These are phyloP conservation scores for Schoenoplectus triqueter DNA, from an alignment of 202 grass and related monocot genomes.

Conservation along the genomic window DNA sequence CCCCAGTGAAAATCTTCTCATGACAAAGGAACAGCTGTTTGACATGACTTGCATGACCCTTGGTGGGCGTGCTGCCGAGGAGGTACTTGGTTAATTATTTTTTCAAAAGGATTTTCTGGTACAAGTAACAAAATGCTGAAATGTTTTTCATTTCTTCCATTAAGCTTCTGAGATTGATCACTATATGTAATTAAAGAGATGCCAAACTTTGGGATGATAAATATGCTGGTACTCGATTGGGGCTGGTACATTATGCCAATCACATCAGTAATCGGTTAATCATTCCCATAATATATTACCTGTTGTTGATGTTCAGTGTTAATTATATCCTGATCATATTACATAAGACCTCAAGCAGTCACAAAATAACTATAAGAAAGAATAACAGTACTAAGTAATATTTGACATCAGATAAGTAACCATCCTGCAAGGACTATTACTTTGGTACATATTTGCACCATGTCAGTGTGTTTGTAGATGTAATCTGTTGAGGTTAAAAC, in stretches of 20 bases:
- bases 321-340: background rate
- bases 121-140: background rate
- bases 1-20: conserved; percentile 83
- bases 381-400: background rate
- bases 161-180: conserved; percentile 15
- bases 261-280: background rate
- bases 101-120: background rate
- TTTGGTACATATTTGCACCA: conserved; percentile 5
- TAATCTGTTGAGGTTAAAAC: background rate
- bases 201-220: background rate
- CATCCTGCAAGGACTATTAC: background rate
- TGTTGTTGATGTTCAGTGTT: background rate
- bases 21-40: conserved; percentile 93
- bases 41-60: conserved; percentile 95
- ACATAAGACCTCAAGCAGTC: background rate
- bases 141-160: background rate
- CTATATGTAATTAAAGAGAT: background rate
- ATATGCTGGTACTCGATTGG: background rate
- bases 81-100: conserved; percentile 47
- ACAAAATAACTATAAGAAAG: background rate
- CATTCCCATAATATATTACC: background rate
- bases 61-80: conserved; percentile 86
- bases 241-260: conserved; percentile 14
- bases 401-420: background rate
- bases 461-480: background rate